These are phyloP conservation scores for Centella asiatica DNA, from an alignment of 129 eudicot species.

Conservation along the genomic window DNA sequence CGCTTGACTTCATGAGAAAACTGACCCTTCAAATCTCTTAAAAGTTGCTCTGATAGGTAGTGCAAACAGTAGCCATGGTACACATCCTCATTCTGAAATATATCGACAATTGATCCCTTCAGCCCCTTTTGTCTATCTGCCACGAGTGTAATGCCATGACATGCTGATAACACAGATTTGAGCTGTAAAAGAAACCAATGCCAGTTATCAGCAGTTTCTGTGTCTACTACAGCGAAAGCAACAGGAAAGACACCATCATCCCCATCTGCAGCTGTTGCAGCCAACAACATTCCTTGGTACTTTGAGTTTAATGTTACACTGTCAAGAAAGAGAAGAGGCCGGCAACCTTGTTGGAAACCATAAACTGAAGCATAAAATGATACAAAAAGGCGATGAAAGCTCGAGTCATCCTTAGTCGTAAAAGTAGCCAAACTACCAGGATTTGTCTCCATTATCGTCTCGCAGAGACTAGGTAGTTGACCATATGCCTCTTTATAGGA, in stretches of 20 bases:
- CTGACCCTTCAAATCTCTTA: conserved; percentile 61
- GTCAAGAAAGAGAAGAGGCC: conserved; percentile 82
- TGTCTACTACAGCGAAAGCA: conserved; percentile 90
- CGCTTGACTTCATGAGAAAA: conserved; percentile 88
- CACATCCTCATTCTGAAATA: conserved; percentile 52
- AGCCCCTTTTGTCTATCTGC: conserved; percentile 74
- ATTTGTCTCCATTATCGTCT: conserved; percentile 84
- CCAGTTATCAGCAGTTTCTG: conserved; percentile 76
- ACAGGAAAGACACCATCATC: conserved; percentile 86
- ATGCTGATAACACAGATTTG: conserved; percentile 46
- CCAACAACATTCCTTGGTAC: conserved; percentile 84
- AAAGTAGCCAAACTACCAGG: conserved; percentile 96
- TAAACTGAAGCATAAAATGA: conserved; percentile 65
- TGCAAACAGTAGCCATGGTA: conserved; percentile 65
- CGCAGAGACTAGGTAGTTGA: conserved; percentile 69
- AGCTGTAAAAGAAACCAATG: conserved; percentile 78
- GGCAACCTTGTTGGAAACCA: conserved; percentile 84
- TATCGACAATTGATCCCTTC: conserved; percentile 55
- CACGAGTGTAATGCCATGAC: conserved; percentile 55
- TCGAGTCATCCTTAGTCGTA: conserved; percentile 80
- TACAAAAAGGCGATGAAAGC: conserved; percentile 84
- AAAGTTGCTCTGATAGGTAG: conserved; percentile 65
- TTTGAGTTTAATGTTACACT: conserved; percentile 70
- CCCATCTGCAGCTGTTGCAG: conserved; percentile 87
- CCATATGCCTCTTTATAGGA: conserved; percentile 91